Evolutionary conservation across 192 early-diverging fungal genomes (phyloP), one percentile per base, ranked within the genome.

Genomic region (Geranomyces variabilis): DNA sequence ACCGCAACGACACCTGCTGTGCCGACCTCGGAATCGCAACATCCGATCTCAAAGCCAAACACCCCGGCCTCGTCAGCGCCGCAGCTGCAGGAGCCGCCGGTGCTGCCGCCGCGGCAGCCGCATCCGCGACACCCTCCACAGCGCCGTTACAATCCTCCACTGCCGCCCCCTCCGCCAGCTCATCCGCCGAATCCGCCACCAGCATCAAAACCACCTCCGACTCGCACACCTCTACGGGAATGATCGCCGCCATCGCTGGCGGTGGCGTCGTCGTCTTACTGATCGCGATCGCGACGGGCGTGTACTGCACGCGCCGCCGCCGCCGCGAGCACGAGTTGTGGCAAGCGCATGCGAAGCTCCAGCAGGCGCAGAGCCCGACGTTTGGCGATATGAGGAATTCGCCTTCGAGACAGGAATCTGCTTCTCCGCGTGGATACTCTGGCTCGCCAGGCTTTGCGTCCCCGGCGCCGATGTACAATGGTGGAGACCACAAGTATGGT

Each of bases 311-410:
- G 26, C 47, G 66, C 7, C 22, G 53, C 15, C 47, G 66, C 22
- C 22, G 66, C 7, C 24, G 14, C n/a, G 45, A 68, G 48, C 22
- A 24, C 17, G 66, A 68, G 19, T 24, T 68, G 43, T 68, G 66
- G 66, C 43, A 49, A 22, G 51, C 46, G 1, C 66, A 68, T 48
- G 53, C 66, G 48, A 68, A 53, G 6, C 53, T 68, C 14, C 66
- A 68, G 31, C 17, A 60, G 58, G 31, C 58, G 15, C 22, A 60
- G 21, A 60, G 9, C 31, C 58, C 58, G 29, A 33, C 31, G 9
- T 60, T 60, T 60, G 58, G 36, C 36, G 36, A 41, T 10, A 3
- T 41, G 36, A 3, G 36, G 5, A 41, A 41, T 41, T 41, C 36
- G 36, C 36, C 36, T 3, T 41, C 36, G 36, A 41, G 36, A 10